Conservation (phyloP, 768 basidiomycete genomes). For the Neoboletus brunneissimus region DNA sequence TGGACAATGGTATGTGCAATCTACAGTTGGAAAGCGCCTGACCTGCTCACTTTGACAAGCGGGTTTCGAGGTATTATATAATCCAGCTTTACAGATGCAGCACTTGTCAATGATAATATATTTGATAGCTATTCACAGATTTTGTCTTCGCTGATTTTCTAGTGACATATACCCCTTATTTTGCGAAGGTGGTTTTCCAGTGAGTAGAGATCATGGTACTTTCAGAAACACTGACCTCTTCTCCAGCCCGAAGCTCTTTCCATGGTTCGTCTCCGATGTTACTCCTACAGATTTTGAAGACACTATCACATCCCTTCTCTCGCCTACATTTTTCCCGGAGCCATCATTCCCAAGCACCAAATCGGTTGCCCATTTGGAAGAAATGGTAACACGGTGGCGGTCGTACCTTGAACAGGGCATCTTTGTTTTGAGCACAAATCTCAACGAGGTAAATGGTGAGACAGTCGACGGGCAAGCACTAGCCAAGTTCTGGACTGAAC, state of each 20-base stretch:
- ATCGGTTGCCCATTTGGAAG: conserved; percentile 43
- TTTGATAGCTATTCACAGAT: conserved; percentile 80
- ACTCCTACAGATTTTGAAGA: conserved; percentile 78
- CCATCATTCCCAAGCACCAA: conserved; percentile 22
- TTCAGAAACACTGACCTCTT: conserved; percentile 9
- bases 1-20: conserved; percentile 75
- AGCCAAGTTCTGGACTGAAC: conserved; percentile 69
- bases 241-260: conserved; percentile 86
- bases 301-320: conserved; percentile 55
- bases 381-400: conserved; percentile 71
- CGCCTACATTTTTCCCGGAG: conserved; percentile 55
- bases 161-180: conserved; percentile 82
- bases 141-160: conserved; percentile 92
- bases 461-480: conserved; percentile 27
- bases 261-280: conserved; percentile 97
- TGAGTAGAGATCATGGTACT: conserved; percentile 36
- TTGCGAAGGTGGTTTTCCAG: conserved; percentile 88
- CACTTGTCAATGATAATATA: neutral
- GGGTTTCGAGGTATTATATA: conserved; percentile 84
- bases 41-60: conserved; percentile 42
- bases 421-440: conserved; percentile 58
- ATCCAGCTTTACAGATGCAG: neutral
- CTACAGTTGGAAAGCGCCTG: neutral
- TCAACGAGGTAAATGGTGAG: conserved; percentile 25
- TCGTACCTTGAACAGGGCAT: conserved; percentile 63